phyloP scores from a whole-genome alignment of 306 rosid species.

The Dalbergia cultrata region DNA sequence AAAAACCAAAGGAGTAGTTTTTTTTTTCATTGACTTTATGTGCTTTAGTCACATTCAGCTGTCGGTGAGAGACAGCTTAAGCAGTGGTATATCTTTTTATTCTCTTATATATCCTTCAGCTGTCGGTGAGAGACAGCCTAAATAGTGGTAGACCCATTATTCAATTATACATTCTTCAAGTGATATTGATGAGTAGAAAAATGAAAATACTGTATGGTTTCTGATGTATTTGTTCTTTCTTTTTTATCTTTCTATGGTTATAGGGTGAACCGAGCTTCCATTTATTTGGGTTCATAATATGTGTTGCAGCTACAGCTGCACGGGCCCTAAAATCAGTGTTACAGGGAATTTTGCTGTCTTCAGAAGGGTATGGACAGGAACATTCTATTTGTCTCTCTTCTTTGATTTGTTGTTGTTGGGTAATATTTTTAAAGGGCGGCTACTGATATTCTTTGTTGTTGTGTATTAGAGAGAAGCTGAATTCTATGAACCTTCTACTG shows the following conservation, averaged over 20 bases:
- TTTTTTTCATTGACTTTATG: background rate
- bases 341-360: slow-evolving; percentile 96
- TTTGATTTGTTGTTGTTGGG: background rate
- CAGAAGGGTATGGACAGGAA: slow-evolving; percentile 81
- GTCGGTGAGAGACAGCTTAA: slow-evolving; percentile 17
- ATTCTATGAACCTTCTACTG: slow-evolving; percentile 98
- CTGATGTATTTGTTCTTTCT: slow-evolving; percentile 37
- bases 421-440: background rate
- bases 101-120: slow-evolving; percentile 33
- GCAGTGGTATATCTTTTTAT: slow-evolving; percentile 22
- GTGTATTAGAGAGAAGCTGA: slow-evolving; percentile 91
- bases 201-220: slow-evolving; percentile 20
- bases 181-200: slow-evolving; percentile 23
- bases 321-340: slow-evolving; percentile 95
- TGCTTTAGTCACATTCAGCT: slow-evolving; percentile 18
- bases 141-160: slow-evolving; percentile 7
- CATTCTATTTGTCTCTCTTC: background rate
- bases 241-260: slow-evolving; percentile 38
- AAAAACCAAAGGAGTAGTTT: background rate
- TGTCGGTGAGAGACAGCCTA: slow-evolving; percentile 16
- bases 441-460: slow-evolving; percentile 46
- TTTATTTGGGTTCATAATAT: slow-evolving; percentile 92
- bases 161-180: slow-evolving; percentile 26
- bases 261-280: slow-evolving; percentile 99
- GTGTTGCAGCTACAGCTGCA: slow-evolving; percentile 97